Percentiles rank a stretch among this genome's conserved stretches.
These are phyloP conservation scores for Suhomyces tanzawaensis DNA, from an alignment of 805 yeast genomes.

Conservation along the genomic window DNA sequence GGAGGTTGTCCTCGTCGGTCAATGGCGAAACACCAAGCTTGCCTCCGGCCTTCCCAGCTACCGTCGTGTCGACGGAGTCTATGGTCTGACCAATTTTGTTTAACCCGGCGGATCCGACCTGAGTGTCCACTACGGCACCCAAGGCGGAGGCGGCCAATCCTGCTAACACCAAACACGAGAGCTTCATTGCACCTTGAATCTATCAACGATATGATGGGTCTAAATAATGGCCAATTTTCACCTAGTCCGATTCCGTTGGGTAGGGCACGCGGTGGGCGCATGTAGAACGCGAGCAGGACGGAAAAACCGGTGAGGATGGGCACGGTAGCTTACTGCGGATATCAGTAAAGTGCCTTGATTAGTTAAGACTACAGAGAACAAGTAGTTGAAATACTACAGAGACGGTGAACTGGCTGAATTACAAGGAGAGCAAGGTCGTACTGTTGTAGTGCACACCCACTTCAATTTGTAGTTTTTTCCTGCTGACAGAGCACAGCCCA, in stretches of 20 bases:
- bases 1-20: slow-evolving; percentile 27
- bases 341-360: too few relatives aligned
- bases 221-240: background rate
- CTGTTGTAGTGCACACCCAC: too few relatives aligned
- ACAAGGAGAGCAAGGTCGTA: too few relatives aligned
- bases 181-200: background rate
- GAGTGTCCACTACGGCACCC: background rate
- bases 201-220: background rate
- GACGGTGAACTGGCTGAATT: too few relatives aligned
- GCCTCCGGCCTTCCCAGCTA: background rate
- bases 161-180: background rate
- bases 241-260: slow-evolving; percentile 5
- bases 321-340: too few relatives aligned
- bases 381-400: too few relatives aligned
- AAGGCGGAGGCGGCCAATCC: background rate
- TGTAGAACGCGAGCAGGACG: too few relatives aligned
- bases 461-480: too few relatives aligned
- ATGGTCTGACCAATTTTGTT: background rate
- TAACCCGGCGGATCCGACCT: background rate
- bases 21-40: slow-evolving; percentile 19
- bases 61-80: background rate
- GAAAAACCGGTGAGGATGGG: too few relatives aligned
- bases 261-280: too few relatives aligned
- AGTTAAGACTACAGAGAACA: too few relatives aligned
- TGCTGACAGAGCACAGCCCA: too few relatives aligned